Conservation (phyloP, 805 yeast species). For the Starmerella bacillaris region DNA sequence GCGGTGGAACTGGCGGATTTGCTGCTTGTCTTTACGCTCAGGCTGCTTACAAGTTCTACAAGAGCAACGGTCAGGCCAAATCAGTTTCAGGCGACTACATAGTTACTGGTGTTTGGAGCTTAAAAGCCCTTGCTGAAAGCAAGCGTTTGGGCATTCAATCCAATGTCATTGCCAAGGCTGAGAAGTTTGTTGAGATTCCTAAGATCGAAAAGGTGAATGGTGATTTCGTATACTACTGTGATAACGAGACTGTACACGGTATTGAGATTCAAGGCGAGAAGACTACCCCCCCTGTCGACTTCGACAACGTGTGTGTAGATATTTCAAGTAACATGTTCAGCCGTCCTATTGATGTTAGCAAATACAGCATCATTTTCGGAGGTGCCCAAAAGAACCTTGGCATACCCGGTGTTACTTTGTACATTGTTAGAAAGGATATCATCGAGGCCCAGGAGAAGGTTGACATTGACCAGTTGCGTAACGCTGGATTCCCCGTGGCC, state of each 20-base stretch:
- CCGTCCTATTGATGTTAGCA: constrained; percentile 57
- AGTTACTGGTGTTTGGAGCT: constrained; percentile 87
- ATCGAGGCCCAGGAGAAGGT: constrained; percentile 32
- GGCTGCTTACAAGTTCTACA: constrained; percentile 50
- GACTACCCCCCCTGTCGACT: constrained; percentile 31
- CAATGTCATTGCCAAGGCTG: constrained; percentile 50
- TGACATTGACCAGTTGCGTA: constrained; percentile 39
- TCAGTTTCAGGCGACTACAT: constrained; percentile 55
- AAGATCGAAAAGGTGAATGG: constrained; percentile 41
- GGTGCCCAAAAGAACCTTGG: constrained; percentile 99
- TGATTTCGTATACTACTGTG: constrained; percentile 80
- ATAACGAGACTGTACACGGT: constrained; percentile 94
- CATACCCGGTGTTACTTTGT: constrained; percentile 82
- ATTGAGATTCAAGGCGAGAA: constrained; percentile 53
- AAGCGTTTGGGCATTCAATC: constrained; percentile 59
- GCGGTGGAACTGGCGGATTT: constrained; percentile 95
- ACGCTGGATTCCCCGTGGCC: constrained; percentile 50
- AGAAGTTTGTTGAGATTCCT: constrained; percentile 54
- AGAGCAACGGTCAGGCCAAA: constrained; percentile 49
- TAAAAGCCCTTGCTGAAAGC: constrained; percentile 78
- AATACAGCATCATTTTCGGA: constrained; percentile 80
- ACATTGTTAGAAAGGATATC: constrained; percentile 69
- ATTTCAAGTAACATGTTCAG: constrained; percentile 87
- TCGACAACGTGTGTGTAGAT: constrained; percentile 37
- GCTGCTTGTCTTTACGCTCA: constrained; percentile 72